These are phyloP conservation scores for Moniliophthora roreri DNA, from an alignment of 1,284 basidiomycete genomes.

Conservation along the genomic window DNA sequence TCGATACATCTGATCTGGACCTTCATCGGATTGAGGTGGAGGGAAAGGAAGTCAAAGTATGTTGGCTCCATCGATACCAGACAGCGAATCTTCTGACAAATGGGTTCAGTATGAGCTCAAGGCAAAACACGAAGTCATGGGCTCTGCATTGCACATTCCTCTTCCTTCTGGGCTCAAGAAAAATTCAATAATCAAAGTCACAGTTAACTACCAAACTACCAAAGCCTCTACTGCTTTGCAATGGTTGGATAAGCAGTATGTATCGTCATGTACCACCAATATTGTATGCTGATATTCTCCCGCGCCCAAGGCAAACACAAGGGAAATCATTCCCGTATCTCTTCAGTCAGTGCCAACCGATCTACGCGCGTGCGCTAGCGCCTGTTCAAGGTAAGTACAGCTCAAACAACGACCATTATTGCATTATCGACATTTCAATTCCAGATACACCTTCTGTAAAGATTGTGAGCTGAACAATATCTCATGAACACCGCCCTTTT, in stretches of 20 bases:
- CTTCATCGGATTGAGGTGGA: conserved; percentile 61
- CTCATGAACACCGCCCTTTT: not conserved
- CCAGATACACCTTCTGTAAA: conserved; percentile 74
- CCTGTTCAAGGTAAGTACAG: conserved; percentile 72
- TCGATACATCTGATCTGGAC: conserved; percentile 80
- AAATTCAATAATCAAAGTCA: conserved; percentile 53
- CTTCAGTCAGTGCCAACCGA: conserved; percentile 95
- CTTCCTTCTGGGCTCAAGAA: conserved; percentile 41
- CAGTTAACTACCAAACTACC: conserved; percentile 75
- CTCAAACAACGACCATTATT: not conserved
- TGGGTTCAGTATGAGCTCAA: conserved; percentile 49
- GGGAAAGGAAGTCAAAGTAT: conserved; percentile 48
- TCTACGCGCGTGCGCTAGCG: conserved; percentile 79
- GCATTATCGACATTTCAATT: conserved; percentile 12
- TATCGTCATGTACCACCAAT: not conserved
- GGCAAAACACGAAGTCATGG: conserved; percentile 66
- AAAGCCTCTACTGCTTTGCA: conserved; percentile 84
- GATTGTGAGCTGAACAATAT: conserved; percentile 45
- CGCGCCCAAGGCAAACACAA: conserved; percentile 76
- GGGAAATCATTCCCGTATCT: conserved; percentile 86
- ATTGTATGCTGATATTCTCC: conserved; percentile 2
- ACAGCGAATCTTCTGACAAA: conserved; percentile 3
- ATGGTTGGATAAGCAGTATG: conserved; percentile 84
- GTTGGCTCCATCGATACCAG: conserved; percentile 21
- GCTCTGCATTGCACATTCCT: conserved; percentile 60